phyloP scores from a whole-genome alignment of 164 flowering plant genomes.

The Taxillus chinensis region DNA sequence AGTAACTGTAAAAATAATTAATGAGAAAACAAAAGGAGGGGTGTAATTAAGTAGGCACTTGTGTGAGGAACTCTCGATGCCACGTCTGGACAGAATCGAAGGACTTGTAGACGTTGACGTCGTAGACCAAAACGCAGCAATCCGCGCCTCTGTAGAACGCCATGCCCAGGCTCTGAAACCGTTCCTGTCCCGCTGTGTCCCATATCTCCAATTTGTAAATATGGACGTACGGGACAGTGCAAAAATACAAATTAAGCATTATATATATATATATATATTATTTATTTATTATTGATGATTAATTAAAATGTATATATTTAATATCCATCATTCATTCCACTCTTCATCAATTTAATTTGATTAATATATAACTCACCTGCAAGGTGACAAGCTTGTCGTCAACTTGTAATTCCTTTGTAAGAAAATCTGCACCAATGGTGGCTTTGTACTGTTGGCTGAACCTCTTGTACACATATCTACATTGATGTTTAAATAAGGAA shows the following conservation, averaged over 20 bases:
- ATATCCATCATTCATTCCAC: neutral
- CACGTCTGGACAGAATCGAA: neutral
- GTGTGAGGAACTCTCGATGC: neutral
- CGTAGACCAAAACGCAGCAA: neutral
- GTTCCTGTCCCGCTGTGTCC: constrained; percentile 1
- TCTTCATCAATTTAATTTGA: neutral
- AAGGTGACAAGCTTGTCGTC: neutral
- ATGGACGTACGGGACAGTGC: too few relatives aligned
- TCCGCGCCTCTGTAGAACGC: neutral
- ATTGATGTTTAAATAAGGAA: neutral
- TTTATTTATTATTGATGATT: neutral
- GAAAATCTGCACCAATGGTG: neutral
- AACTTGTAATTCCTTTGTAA: neutral
- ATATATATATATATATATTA: too few relatives aligned
- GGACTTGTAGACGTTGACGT: neutral
- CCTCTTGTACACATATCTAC: neutral
- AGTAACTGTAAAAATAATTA: neutral
- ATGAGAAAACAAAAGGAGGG: neutral
- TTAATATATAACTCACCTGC: neutral
- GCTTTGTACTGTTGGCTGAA: constrained; percentile 1
- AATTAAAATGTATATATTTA: neutral
- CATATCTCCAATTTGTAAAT: neutral
- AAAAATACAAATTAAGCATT: neutral
- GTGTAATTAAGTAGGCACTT: neutral
- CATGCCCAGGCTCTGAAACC: neutral